Evolutionary conservation across 306 rosid genomes (phyloP), one percentile per base, ranked within the genome.

Genomic region (Vigna radiata): DNA sequence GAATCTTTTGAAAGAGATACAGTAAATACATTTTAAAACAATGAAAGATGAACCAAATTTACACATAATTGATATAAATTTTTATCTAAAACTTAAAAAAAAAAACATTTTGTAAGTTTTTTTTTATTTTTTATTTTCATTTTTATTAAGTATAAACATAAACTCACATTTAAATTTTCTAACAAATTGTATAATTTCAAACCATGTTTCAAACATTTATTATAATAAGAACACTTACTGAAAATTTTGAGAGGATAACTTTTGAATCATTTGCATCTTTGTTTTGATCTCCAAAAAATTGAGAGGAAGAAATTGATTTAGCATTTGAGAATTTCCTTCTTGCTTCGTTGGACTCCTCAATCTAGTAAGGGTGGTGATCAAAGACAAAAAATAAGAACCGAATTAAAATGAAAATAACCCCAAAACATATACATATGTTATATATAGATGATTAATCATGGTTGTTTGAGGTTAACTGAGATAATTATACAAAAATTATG

Each of bases 251-350:
- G 90, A 94, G 85, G 36, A 97, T 79, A 76, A 65, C 93, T 46
- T 88, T 91, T 53, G 93, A 82, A 0, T 70, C 61, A 56, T 94
- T 91, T 43, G 85, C 86, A 75, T 85, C 72, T 85, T 81, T 89
- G 86, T 66, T 83, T 72, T 88, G 95, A 83, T 92, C 97, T 63
- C 97, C 98, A 36, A 92, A 94, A 84, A 70, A 92, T 86, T 94
- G 98, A 58, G 93, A 90, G 2, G 98, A 94, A 36, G 98, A 92
- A 82, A 94, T 92, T 39, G 97, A 94, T 79, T 92, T 94, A 56
- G 97, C 98, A 82, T 94, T 94, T 71, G 95, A 76, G 83, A 94
- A 94, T 87, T 94, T 94, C 90, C 87, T 92, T 82, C 97, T 84
- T 33, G 97, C 98, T 77, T 92, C 98, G 70, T 94, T 90, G 49